Base-by-base conservation (phyloP, 352 stramenopile genomes). In the Phytopythium kandeliae region DNA sequence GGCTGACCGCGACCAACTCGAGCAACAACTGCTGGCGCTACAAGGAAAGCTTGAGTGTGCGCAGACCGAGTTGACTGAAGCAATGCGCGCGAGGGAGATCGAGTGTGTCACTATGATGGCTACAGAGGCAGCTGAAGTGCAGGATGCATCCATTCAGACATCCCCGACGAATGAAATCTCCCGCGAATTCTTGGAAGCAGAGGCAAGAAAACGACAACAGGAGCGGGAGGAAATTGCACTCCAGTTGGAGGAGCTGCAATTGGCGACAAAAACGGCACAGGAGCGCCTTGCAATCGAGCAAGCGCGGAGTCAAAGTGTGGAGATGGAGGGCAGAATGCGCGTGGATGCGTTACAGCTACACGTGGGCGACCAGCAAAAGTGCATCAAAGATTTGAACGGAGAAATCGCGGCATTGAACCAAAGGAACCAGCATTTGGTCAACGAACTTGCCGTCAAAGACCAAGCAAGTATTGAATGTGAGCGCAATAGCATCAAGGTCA, bases 11-110 rank as follows among this genome's bases (percentile, higher is more conserved):
- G 45, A 43, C 4, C 55, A 57, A 24, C 22, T 68, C 36, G 41
- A 71, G 31, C 62, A 54, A 5, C 54, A 66, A 17, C 21, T 63
- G 34, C 48, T 31, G 4, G 26, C 28, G n/a, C 11, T 58, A 17
- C 46, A 48, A 17, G 25, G 13, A 10, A 49, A 65, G 34, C 13
- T 38, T 19, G 26, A 38, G 17, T 5, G 16, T 8, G n/a, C 17
- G 25, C 24, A 11, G 26, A 17, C 17, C 2, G 28, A 37, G 25
- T 6, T 48, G 26, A 12, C 16, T 15, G 41, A 48, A n/a, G n/a
- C n/a, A 21, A 3, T 33, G 12, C 11, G 9, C 7, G 12, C 21
- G 26, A 48, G 10, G 19, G 10, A 26, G 24, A 2, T 11, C 15
- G 41, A 48, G 4, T 7, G 11, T 15, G 41, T 10, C 19, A 15